phyloP scores from a whole-genome alignment of 768 basidiomycete species.

The Russula dissimulans region DNA sequence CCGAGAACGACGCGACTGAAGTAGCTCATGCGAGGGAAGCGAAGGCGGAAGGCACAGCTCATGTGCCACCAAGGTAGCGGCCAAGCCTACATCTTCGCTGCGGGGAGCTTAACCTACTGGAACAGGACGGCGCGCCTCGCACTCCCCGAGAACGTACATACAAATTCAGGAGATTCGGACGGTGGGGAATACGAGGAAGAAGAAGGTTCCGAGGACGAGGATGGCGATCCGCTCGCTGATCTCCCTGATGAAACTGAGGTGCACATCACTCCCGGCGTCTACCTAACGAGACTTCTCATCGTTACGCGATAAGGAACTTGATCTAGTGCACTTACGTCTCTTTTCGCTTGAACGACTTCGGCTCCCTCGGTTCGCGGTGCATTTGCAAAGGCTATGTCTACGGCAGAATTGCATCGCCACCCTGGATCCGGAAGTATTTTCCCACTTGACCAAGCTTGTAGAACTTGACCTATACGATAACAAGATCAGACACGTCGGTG shows the following conservation, averaged over 20 bases:
- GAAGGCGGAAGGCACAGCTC: not conserved
- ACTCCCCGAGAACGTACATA: conserved; percentile 7
- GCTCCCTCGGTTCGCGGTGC: conserved; percentile 59
- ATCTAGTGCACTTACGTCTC: conserved; percentile 74
- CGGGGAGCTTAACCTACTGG: not conserved
- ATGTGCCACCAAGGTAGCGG: conserved; percentile 3
- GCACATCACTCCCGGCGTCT: conserved; percentile 20
- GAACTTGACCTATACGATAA: conserved; percentile 97
- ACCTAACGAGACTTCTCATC: not conserved
- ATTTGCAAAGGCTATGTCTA: conserved; percentile 68
- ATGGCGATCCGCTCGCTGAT: conserved; percentile 57
- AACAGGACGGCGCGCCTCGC: conserved; percentile 17
- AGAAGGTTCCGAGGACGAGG: conserved; percentile 23
- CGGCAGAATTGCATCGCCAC: conserved; percentile 75
- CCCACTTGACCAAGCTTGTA: conserved; percentile 56
- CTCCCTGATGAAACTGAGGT: conserved; percentile 84
- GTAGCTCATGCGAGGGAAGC: not conserved
- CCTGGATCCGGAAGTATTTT: conserved; percentile 67
- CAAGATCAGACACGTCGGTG: conserved; percentile 66
- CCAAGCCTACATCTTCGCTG: not conserved
- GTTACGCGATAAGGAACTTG: conserved; percentile 55
- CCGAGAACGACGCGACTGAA: not conserved
- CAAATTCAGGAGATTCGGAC: conserved; percentile 30
- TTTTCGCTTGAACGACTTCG: conserved; percentile 57
- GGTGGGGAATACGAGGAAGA: conserved; percentile 45